Evolutionary conservation across 306 rosid genomes (phyloP).

Genomic region (Vicia faba): DNA sequence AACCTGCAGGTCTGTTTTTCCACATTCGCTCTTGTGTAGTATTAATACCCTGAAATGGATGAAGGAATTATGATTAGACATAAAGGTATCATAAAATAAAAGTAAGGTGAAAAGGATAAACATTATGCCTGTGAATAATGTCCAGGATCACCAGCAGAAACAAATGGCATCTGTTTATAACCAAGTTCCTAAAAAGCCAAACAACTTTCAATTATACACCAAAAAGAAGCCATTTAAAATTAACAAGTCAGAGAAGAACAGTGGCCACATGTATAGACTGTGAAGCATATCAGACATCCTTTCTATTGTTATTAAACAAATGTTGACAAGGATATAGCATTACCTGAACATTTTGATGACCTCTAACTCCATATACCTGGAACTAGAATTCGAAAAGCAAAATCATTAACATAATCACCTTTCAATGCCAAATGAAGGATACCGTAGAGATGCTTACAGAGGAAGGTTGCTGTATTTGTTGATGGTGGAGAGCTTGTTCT

Average conservation of each 20-base stretch:
- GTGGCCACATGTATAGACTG: conserved; percentile 9
- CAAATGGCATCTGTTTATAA: conserved; percentile 45
- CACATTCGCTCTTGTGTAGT: conserved; percentile 77
- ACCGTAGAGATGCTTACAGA: conserved; percentile 45
- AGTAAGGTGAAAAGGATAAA: conserved; percentile 2
- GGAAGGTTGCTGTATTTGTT: conserved; percentile 61
- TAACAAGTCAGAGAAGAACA: conserved; percentile 10
- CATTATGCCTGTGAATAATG: conserved; percentile 55
- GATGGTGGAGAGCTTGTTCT: conserved; percentile 57
- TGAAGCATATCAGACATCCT: not conserved
- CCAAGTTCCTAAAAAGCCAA: conserved; percentile 54
- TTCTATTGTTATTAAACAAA: conserved; percentile 6
- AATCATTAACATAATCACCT: conserved; percentile 37
- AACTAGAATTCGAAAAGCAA: conserved; percentile 50
- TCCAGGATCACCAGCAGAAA: conserved; percentile 55
- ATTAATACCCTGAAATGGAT: conserved; percentile 61
- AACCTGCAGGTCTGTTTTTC: conserved; percentile 86
- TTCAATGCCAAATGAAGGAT: conserved; percentile 16
- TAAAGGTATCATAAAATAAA: not conserved
- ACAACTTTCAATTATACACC: conserved; percentile 31
- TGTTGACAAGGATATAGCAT: conserved; percentile 9
- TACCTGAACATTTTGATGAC: conserved; percentile 76
- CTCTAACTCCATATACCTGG: conserved; percentile 60
- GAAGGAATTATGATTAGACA: conserved; percentile 26
- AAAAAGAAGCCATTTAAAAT: not conserved